A percentile compares a stretch with the other conserved stretches of the same genome.
phyloP scores from a whole-genome alignment of 306 rosid species.

The Prunus armeniaca region DNA sequence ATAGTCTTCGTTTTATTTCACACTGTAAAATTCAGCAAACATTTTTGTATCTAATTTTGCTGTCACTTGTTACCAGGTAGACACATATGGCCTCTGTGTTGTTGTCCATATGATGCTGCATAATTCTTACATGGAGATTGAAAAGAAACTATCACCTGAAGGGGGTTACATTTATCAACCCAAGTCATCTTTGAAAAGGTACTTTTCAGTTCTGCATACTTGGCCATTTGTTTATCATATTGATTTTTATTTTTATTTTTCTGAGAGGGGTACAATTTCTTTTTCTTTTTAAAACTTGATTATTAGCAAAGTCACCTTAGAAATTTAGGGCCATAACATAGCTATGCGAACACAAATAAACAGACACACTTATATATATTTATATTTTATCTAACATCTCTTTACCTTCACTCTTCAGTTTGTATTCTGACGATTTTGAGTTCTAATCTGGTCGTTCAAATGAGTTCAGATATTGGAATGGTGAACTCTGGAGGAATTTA shows the following conservation, averaged over 20 bases:
- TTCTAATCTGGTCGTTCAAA: conserved; percentile 24
- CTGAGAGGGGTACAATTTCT: no score
- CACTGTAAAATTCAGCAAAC: conserved; percentile 8
- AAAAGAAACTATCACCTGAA: conserved; percentile 60
- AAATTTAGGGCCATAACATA: not conserved
- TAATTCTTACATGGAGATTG: conserved; percentile 69
- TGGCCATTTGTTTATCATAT: not conserved
- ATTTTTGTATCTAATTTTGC: conserved; percentile 4
- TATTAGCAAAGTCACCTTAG: not conserved
- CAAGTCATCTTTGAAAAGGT: conserved; percentile 73
- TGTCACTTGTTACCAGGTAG: conserved; percentile 55
- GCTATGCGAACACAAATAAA: not conserved
- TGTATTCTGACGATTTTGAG: not conserved
- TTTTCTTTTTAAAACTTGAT: not conserved
- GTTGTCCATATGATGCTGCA: conserved; percentile 83
- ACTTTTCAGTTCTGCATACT: conserved; percentile 11
- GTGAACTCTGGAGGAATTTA: conserved; percentile 79
- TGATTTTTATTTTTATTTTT: not conserved
- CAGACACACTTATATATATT: no score
- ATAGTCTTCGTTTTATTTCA: conserved; percentile 26
- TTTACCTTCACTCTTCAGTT: conserved; percentile 5
- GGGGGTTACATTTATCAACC: conserved; percentile 60
- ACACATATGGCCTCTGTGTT: conserved; percentile 78
- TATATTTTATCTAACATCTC: conserved; percentile 2
- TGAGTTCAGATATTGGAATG: conserved; percentile 79